Conservation (phyloP, 192 early-diverging fungal species). For the Diversispora eburnea region DNA sequence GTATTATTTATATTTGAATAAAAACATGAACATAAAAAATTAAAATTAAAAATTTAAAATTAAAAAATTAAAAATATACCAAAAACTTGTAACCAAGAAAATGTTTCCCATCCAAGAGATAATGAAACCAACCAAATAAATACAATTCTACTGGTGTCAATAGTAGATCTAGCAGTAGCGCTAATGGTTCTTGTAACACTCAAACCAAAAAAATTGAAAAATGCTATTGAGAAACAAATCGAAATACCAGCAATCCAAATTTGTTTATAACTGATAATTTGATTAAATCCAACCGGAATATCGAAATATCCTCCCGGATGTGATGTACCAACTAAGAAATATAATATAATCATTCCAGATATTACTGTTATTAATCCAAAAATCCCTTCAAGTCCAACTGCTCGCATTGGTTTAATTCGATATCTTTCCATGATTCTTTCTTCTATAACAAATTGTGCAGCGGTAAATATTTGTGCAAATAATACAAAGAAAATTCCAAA, state of each 20-base stretch:
- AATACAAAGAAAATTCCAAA: slow-evolving; percentile 83
- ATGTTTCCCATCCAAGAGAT: slow-evolving; percentile 92
- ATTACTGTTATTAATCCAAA: slow-evolving; percentile 79
- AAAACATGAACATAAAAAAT: slow-evolving; percentile 21
- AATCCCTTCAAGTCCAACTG: slow-evolving; percentile 89
- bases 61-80: slow-evolving; percentile 50
- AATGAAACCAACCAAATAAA: slow-evolving; percentile 94
- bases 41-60: neutral
- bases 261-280: slow-evolving; percentile 58
- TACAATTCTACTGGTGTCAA: slow-evolving; percentile 93
- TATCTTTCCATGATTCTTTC: slow-evolving; percentile 87
- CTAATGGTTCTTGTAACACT: slow-evolving; percentile 81
- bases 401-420: slow-evolving; percentile 77
- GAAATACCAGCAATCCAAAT: slow-evolving; percentile 74
- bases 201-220: slow-evolving; percentile 95
- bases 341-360: slow-evolving; percentile 69
- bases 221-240: slow-evolving; percentile 88
- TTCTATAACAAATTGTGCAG: slow-evolving; percentile 93
- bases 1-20: slow-evolving; percentile 42
- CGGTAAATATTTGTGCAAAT: slow-evolving; percentile 89
- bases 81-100: slow-evolving; percentile 88
- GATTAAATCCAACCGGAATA: slow-evolving; percentile 64
- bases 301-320: slow-evolving; percentile 83
- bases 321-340: slow-evolving; percentile 61
- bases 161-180: slow-evolving; percentile 90